Evolutionary conservation across 257 asterid species (phyloP).

Genomic region (Cinchona pubescens): DNA sequence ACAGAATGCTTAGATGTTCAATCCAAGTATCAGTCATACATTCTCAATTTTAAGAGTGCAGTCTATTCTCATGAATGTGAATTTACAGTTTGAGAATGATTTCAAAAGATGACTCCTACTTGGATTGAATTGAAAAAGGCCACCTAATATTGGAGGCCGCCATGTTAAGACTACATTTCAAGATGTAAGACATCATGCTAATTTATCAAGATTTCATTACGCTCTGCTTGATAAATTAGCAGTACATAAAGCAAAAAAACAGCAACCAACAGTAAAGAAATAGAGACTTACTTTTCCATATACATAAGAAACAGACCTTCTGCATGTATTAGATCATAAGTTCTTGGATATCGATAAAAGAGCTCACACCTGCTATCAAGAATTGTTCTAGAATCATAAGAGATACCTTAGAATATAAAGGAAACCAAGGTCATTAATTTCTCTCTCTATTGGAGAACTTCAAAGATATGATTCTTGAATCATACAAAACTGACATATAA

Average conservation of each 20-base stretch:
- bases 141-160: not conserved
- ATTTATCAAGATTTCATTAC: not conserved
- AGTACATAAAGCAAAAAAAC: not conserved
- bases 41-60: not conserved
- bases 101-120: not conserved
- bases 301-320: conserved; percentile 26
- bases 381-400: not conserved
- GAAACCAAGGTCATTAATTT: not conserved
- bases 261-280: not conserved
- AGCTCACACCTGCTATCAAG: conserved; percentile 24
- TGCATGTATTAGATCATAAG: conserved; percentile 28
- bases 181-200: not conserved
- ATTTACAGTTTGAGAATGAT: not conserved
- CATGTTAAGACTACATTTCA: not conserved
- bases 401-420: not conserved
- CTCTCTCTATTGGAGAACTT: not conserved
- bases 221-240: not conserved
- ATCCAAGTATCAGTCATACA: not conserved
- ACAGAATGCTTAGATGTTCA: not conserved
- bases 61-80: not conserved
- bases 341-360: conserved; percentile 30
- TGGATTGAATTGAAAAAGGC: not conserved
- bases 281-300: conserved; percentile 18
- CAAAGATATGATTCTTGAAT: not conserved
- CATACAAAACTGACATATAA: not conserved